Evolutionary conservation across 805 yeast species (phyloP).

Genomic region (Sugiyamaella qingdaonensis): DNA sequence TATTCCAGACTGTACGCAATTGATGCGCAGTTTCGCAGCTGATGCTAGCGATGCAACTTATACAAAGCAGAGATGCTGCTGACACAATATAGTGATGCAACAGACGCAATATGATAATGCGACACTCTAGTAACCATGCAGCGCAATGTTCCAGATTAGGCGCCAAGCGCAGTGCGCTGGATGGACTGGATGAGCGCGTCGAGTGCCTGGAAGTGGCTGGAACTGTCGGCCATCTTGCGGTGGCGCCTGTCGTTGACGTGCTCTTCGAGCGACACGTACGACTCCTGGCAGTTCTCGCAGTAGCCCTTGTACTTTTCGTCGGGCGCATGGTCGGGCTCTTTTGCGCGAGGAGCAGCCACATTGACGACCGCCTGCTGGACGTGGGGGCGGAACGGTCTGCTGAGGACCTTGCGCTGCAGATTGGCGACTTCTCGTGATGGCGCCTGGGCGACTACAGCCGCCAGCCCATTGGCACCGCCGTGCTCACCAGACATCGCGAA

Average conservation of each 20-base stretch:
- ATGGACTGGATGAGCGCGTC: slow-evolving; percentile 39
- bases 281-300: slow-evolving; percentile 89
- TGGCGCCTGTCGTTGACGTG: slow-evolving; percentile 72
- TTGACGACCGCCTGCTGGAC: background rate
- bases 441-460: slow-evolving; percentile 29
- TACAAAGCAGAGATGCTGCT: too few relatives aligned
- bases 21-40: too few relatives aligned
- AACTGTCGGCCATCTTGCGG: slow-evolving; percentile 69
- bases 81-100: too few relatives aligned
- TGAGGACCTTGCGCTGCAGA: slow-evolving; percentile 38
- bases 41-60: too few relatives aligned
- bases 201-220: slow-evolving; percentile 67
- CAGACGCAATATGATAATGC: too few relatives aligned
- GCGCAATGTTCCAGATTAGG: too few relatives aligned
- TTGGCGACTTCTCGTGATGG: slow-evolving; percentile 39
- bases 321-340: slow-evolving; percentile 24
- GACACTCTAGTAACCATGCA: too few relatives aligned
- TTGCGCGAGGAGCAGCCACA: slow-evolving; percentile 3
- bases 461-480: slow-evolving; percentile 30
- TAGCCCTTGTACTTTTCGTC: slow-evolving; percentile 48
- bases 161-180: background rate
- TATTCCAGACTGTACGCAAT: too few relatives aligned
- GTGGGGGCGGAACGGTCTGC: slow-evolving; percentile 5
- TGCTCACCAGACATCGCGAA: slow-evolving; percentile 29
- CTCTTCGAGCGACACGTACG: slow-evolving; percentile 72